Conservation (phyloP, 179 eudicot species). For the Camellia oleifera region DNA sequence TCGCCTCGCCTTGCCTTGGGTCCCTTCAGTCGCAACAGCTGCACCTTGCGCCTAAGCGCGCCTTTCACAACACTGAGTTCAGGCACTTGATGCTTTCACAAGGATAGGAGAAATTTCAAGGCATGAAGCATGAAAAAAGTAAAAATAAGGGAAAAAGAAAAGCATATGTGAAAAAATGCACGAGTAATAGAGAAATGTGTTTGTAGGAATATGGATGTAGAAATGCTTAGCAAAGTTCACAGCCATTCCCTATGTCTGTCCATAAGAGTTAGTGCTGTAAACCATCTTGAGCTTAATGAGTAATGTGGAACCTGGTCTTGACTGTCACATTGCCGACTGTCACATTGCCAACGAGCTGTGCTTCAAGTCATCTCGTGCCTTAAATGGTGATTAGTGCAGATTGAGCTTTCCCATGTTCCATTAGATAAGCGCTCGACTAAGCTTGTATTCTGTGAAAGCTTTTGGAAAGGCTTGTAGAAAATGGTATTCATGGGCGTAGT, state of each 20-base stretch:
- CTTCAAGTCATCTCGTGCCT: neutral
- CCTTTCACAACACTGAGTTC: too few relatives aligned
- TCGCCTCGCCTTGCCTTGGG: too few relatives aligned
- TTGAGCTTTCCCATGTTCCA: neutral
- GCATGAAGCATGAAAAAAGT: neutral
- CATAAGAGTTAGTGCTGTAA: neutral
- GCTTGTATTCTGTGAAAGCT: neutral
- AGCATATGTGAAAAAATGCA: neutral
- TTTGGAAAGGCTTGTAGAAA: slow-evolving; percentile 5
- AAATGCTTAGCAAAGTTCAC: neutral
- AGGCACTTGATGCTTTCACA: neutral
- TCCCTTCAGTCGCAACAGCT: too few relatives aligned
- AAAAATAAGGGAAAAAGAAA: neutral
- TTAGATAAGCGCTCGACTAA: neutral
- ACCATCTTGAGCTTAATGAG: neutral
- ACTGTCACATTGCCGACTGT: neutral
- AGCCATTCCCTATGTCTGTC: neutral
- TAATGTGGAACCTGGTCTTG: neutral
- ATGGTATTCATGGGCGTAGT: slow-evolving; percentile 6
- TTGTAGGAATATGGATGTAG: neutral
- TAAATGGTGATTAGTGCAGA: too few relatives aligned
- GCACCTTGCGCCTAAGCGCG: too few relatives aligned
- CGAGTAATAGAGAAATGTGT: neutral
- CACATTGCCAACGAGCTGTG: neutral
- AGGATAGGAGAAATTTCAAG: neutral